These are phyloP conservation scores for Xylariaceae sp. DNA, from an alignment of 2,329 filamentous ascomycete genomes.

Conservation along the genomic window DNA sequence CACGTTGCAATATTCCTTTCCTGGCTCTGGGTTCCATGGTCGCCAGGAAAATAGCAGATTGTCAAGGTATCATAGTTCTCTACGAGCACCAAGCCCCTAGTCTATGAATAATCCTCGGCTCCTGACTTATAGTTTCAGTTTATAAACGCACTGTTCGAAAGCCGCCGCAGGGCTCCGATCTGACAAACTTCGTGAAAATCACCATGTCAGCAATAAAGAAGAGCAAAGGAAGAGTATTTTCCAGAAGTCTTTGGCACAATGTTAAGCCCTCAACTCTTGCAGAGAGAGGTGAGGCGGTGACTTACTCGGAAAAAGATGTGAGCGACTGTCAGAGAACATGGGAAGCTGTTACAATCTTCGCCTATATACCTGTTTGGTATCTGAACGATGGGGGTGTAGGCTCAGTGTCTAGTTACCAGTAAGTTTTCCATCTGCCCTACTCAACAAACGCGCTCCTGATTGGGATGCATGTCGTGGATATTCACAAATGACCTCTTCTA, in stretches of 20 bases:
- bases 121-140: no score
- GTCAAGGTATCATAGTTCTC: no score
- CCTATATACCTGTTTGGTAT: neutral
- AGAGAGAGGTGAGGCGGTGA: neutral
- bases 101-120: no score
- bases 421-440: no score
- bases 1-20: no score
- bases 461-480: conserved; percentile 23
- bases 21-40: no score
- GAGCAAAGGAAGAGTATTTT: neutral
- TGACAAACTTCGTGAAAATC: neutral
- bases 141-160: no score
- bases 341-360: neutral
- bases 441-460: no score
- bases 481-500: no score
- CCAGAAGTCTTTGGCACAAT: neutral
- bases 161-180: neutral
- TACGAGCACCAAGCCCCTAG: no score
- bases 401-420: neutral
- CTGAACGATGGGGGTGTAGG: neutral
- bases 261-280: neutral
- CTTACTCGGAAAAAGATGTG: neutral
- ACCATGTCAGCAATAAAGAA: neutral
- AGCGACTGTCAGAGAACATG: neutral
- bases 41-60: no score